Evolutionary conservation across 352 stramenopile genomes (phyloP).

Genomic region (Globisporangium camurandrum): DNA sequence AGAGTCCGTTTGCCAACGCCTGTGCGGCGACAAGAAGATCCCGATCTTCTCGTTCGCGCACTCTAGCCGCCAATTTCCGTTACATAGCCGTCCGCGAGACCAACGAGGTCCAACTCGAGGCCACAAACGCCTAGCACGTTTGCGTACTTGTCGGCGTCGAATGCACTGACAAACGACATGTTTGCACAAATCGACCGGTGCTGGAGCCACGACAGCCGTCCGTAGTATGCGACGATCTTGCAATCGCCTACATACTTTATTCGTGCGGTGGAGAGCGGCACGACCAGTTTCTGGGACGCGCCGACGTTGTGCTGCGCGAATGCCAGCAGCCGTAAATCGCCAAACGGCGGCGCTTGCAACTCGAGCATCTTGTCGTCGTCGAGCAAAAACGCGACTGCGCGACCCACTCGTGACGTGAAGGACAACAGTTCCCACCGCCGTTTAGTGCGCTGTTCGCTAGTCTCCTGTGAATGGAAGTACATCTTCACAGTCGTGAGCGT

Average conservation of each 20-base stretch:
- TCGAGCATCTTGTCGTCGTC: slow-evolving; percentile 27
- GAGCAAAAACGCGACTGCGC: slow-evolving; percentile 25
- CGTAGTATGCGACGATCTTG: slow-evolving; percentile 65
- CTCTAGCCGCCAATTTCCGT: slow-evolving; percentile 95
- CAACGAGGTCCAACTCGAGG: slow-evolving; percentile 74
- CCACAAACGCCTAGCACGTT: slow-evolving; percentile 66
- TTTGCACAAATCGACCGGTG: slow-evolving; percentile 93
- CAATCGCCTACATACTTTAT: too few relatives aligned
- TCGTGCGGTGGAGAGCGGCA: too few relatives aligned
- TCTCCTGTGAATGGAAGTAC: too few relatives aligned
- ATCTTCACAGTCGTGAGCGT: too few relatives aligned
- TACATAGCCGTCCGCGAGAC: slow-evolving; percentile 79
- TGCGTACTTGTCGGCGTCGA: slow-evolving; percentile 35
- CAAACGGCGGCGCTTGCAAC: slow-evolving; percentile 25
- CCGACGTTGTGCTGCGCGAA: slow-evolving; percentile 56
- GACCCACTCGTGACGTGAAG: slow-evolving; percentile 21
- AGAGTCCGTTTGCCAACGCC: slow-evolving; percentile 73
- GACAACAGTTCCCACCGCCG: slow-evolving; percentile 69
- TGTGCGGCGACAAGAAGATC: slow-evolving; percentile 5
- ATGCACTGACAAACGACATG: slow-evolving; percentile 86
- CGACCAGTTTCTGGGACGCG: slow-evolving; percentile 71
- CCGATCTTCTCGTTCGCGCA: slow-evolving; percentile 11
- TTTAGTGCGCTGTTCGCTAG: too few relatives aligned
- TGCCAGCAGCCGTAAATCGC: slow-evolving; percentile 21
- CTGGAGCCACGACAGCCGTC: slow-evolving; percentile 90